Evolutionary conservation across 2,329 filamentous ascomycete genomes (phyloP).

Genomic region (Cercospora sesami): DNA sequence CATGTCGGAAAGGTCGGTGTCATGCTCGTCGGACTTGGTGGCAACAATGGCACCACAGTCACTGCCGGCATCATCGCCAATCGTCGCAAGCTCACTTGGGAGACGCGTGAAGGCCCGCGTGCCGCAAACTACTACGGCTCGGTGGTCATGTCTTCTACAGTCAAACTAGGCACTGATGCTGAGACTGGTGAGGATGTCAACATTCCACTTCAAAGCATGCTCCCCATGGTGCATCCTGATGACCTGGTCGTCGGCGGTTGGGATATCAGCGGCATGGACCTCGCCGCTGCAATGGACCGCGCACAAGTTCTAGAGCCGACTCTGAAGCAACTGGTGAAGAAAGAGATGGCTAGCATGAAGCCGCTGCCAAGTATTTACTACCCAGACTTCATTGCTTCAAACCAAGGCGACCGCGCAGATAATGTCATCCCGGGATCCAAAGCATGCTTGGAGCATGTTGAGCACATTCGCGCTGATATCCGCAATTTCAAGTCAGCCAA

Average conservation of each 20-base stretch:
- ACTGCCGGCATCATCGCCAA: conserved; percentile 98
- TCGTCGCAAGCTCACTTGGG: conserved; percentile 80
- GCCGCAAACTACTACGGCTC: conserved; percentile 98
- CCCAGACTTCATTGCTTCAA: conserved; percentile 97
- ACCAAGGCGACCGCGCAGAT: conserved; percentile 95
- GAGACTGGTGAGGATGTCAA: conserved; percentile 87
- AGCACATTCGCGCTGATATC: conserved; percentile 90
- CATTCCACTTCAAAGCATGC: conserved; percentile 88
- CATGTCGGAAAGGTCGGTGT: conserved; percentile 89
- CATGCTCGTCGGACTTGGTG: conserved; percentile 97
- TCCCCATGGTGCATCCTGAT: conserved; percentile 90
- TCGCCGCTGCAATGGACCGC: conserved; percentile 91
- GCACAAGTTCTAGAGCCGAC: conserved; percentile 94
- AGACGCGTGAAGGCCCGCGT: conserved; percentile 84
- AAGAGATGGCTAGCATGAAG: conserved; percentile 87
- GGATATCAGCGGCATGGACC: conserved; percentile 91
- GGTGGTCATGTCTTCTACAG: conserved; percentile 92
- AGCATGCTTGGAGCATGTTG: conserved; percentile 82
- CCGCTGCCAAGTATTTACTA: conserved; percentile 97
- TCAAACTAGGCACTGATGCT: conserved; percentile 89
- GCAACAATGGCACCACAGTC: conserved; percentile 97
- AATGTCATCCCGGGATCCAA: conserved; percentile 82
- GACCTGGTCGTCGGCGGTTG: conserved; percentile 93
- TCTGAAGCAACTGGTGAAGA: conserved; percentile 82
- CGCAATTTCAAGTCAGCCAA: conserved; percentile 87